A percentile compares a stretch with the other conserved stretches of the same genome.
These are phyloP conservation scores for Hyaloperonospora arabidopsidis DNA, from an alignment of 352 stramenopile genomes.

Conservation along the genomic window DNA sequence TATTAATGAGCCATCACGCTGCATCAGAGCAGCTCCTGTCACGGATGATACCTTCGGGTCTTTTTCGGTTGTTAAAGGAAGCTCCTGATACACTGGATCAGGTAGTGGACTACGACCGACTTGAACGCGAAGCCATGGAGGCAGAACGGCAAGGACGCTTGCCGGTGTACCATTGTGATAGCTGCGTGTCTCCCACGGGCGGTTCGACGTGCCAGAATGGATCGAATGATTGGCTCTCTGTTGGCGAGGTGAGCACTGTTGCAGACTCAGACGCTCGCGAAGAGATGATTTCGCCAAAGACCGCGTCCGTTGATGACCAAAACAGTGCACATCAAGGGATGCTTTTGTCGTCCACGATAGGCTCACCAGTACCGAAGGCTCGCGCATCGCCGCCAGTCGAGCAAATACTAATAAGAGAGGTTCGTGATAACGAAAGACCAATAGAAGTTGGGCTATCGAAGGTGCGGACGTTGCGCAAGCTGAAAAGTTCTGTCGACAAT, in stretches of 20 bases:
- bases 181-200: slow-evolving; percentile 31
- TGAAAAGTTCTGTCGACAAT: slow-evolving; percentile 40
- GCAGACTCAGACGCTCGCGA: slow-evolving; percentile 10
- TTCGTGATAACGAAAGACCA: slow-evolving; percentile 28
- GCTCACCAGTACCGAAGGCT: slow-evolving; percentile 24
- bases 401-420: slow-evolving; percentile 26
- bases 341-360: slow-evolving; percentile 26
- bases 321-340: slow-evolving; percentile 8
- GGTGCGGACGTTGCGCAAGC: slow-evolving; percentile 51
- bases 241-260: slow-evolving; percentile 6
- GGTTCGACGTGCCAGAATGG: slow-evolving; percentile 25
- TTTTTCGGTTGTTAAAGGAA: slow-evolving; percentile 86
- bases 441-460: slow-evolving; percentile 62
- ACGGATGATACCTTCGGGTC: slow-evolving; percentile 85
- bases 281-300: slow-evolving; percentile 18
- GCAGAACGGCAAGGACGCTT: slow-evolving; percentile 31
- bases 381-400: slow-evolving; percentile 33
- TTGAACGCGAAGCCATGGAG: slow-evolving; percentile 64
- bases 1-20: slow-evolving; percentile 90
- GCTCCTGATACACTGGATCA: slow-evolving; percentile 70
- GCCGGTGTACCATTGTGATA: slow-evolving; percentile 28
- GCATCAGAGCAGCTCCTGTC: slow-evolving; percentile 85
- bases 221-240: slow-evolving; percentile 9
- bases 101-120: slow-evolving; percentile 77
- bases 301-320: slow-evolving; percentile 17